Conservation (phyloP, 345 rosid genomes). For the Cardiospermum halicacabum region DNA sequence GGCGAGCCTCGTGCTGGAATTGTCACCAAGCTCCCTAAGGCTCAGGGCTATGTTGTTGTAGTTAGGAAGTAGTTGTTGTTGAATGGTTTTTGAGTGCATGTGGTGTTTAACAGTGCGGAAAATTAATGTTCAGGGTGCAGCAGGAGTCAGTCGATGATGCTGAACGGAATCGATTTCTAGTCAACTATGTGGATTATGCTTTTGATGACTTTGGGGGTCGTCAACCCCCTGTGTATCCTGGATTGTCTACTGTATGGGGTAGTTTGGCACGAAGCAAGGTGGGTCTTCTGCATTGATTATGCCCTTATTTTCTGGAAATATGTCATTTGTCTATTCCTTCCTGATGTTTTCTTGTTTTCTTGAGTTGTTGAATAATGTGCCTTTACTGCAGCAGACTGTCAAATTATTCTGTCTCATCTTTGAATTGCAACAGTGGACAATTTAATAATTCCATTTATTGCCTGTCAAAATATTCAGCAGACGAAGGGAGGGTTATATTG, state of each 20-base stretch:
- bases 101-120: slow-evolving; percentile 9
- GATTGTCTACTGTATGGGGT: slow-evolving; percentile 97
- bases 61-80: neutral
- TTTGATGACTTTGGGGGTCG: slow-evolving; percentile 99
- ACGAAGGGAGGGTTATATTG: neutral
- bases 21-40: too few species aligned
- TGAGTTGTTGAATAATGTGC: neutral
- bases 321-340: neutral
- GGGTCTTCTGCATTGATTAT: slow-evolving; percentile 2
- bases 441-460: neutral
- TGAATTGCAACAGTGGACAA: neutral
- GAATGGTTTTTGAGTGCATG: slow-evolving; percentile 9
- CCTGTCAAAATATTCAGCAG: neutral
- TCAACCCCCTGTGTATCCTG: slow-evolving; percentile 97
- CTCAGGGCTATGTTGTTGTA: too few species aligned
- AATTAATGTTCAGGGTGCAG: slow-evolving; percentile 69
- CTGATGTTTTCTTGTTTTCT: neutral
- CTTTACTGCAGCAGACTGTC: too few species aligned
- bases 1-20: too few species aligned
- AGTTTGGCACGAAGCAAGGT: slow-evolving; percentile 99
- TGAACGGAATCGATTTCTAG: slow-evolving; percentile 91
- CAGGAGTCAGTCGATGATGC: slow-evolving; percentile 97
- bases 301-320: neutral
- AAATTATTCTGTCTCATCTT: neutral
- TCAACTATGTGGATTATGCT: slow-evolving; percentile 88